phyloP scores from a whole-genome alignment of 2,329 filamentous ascomycete species.

The Fusarium domesticum region DNA sequence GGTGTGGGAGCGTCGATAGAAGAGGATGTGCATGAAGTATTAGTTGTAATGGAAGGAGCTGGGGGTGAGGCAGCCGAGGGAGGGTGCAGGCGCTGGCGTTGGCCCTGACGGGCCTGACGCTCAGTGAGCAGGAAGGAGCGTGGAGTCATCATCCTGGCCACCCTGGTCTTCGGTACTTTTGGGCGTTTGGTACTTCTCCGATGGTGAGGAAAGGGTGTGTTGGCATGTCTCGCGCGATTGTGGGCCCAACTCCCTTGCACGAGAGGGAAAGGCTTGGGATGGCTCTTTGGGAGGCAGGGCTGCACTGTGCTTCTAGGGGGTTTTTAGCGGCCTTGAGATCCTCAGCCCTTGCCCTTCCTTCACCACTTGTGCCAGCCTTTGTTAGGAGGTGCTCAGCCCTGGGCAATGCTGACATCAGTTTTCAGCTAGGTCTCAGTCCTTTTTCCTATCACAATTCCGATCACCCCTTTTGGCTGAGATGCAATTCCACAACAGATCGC shows the following conservation, averaged over 20 bases:
- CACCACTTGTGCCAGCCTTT: too few species aligned
- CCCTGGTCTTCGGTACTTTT: constrained; percentile 13
- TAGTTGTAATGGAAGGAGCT: constrained; percentile 17
- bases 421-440: not conserved
- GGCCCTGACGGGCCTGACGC: constrained; percentile 20
- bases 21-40: constrained; percentile 14
- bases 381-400: too few species aligned
- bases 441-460: not conserved
- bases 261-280: constrained; percentile 5
- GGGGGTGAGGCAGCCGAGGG: constrained; percentile 4
- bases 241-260: constrained; percentile 12
- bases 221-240: constrained; percentile 25
- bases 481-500: not conserved
- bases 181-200: not conserved
- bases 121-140: constrained; percentile 29
- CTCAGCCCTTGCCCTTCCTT: not conserved
- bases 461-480: not conserved
- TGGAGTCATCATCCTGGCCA: constrained; percentile 30
- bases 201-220: constrained; percentile 9
- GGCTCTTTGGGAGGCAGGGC: constrained; percentile 14
- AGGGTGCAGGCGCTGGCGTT: constrained; percentile 4
- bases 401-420: not conserved
- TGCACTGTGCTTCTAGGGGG: constrained; percentile 9
- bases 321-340: constrained; percentile 3
- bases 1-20: constrained; percentile 22